A percentile compares a stretch with the other conserved stretches of the same genome.
These are phyloP conservation scores for Didymella glomerata DNA, from an alignment of 2,329 filamentous ascomycete genomes.

Conservation along the genomic window DNA sequence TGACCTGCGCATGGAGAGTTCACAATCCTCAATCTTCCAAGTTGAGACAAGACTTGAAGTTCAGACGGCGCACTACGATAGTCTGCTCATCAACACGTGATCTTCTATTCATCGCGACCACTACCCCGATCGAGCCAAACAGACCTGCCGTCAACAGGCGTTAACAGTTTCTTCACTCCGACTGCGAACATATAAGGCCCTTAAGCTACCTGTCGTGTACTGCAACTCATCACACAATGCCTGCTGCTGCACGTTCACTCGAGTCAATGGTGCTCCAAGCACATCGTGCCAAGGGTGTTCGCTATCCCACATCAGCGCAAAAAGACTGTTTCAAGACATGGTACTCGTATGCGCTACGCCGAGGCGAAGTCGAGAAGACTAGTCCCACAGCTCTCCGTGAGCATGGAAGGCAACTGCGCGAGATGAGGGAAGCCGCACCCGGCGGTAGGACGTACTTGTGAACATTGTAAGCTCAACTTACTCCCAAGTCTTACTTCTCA, in stretches of 20 bases:
- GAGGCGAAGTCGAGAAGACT: slow-evolving; percentile 35
- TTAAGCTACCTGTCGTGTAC: background rate
- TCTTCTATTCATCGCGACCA: background rate
- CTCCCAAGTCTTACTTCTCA: background rate
- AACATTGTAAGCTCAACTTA: background rate
- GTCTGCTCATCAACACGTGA: background rate
- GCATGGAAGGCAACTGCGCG: slow-evolving; percentile 35
- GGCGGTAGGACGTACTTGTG: slow-evolving; percentile 46
- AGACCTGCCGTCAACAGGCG: background rate
- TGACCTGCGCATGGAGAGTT: no score
- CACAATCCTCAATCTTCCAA: background rate
- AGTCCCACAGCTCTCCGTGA: slow-evolving; percentile 31
- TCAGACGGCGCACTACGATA: background rate
- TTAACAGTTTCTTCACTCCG: background rate
- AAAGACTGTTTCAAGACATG: slow-evolving; percentile 50
- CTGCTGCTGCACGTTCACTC: slow-evolving; percentile 39
- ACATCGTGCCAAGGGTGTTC: slow-evolving; percentile 48
- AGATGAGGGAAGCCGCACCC: slow-evolving; percentile 36
- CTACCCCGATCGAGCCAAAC: background rate
- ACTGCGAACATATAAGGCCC: background rate
- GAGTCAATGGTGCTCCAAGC: slow-evolving; percentile 46
- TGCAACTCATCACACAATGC: slow-evolving; percentile 25
- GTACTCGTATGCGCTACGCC: slow-evolving; percentile 47
- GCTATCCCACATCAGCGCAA: slow-evolving; percentile 41
- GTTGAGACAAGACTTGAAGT: background rate